These are phyloP conservation scores for Pyrenochaeta sp. DNA, from an alignment of 2,329 filamentous ascomycete species.

Conservation along the genomic window DNA sequence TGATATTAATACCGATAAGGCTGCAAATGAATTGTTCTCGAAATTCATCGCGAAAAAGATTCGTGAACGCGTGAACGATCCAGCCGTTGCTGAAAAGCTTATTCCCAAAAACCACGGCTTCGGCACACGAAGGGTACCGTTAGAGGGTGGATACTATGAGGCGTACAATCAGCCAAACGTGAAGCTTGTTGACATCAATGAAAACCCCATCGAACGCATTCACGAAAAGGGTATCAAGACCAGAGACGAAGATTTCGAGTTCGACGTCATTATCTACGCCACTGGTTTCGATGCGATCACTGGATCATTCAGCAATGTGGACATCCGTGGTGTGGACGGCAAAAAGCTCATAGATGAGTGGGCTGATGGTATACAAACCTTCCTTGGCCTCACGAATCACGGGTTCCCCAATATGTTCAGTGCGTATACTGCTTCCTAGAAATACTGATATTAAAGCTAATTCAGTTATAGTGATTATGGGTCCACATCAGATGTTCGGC, in stretches of 20 bases:
- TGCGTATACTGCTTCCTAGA: background rate
- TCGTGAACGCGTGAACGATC: slow-evolving; percentile 48
- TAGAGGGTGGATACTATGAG: slow-evolving; percentile 55
- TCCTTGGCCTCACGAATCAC: slow-evolving; percentile 35
- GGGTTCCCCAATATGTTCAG: slow-evolving; percentile 45
- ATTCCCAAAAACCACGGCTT: slow-evolving; percentile 53
- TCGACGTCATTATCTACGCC: slow-evolving; percentile 51
- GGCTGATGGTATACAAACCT: slow-evolving; percentile 33
- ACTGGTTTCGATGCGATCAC: slow-evolving; percentile 56
- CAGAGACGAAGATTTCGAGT: slow-evolving; percentile 44
- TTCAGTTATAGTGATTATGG: slow-evolving; percentile 48
- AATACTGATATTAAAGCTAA: background rate
- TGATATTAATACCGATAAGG: slow-evolving; percentile 28
- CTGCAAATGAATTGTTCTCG: slow-evolving; percentile 35
- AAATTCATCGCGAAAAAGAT: slow-evolving; percentile 49
- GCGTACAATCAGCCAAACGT: slow-evolving; percentile 51
- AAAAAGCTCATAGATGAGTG: slow-evolving; percentile 23
- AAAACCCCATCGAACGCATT: slow-evolving; percentile 47
- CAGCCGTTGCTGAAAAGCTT: slow-evolving; percentile 53
- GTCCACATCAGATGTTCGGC: slow-evolving; percentile 56
- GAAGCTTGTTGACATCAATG: slow-evolving; percentile 48
- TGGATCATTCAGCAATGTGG: slow-evolving; percentile 28
- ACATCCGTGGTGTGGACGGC: slow-evolving; percentile 23
- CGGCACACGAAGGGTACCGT: slow-evolving; percentile 52
- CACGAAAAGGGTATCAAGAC: slow-evolving; percentile 51